Evolutionary conservation across 2,329 filamentous ascomycete genomes (phyloP), one percentile per base, ranked within the genome.

Genomic region (Aspergillus sp.): DNA sequence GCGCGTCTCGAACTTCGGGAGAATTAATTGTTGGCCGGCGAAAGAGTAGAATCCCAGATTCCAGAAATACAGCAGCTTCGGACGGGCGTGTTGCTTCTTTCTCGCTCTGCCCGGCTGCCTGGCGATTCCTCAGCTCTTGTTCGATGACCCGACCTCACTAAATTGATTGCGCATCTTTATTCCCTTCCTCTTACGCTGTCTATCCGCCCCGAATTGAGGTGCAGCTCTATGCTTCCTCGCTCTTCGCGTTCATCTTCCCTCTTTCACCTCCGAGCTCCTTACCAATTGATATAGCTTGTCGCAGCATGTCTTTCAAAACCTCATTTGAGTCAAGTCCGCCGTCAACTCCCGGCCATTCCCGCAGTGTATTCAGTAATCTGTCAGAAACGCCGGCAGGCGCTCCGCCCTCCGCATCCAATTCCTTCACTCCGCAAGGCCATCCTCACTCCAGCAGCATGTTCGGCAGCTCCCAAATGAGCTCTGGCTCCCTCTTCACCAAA

Each of bases 341-440:
- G 2, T 74, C 76, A 19, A 79, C 77, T 2, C 77, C 77, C 12
- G 75, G 70, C 17, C 78, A 74, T 64, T 70, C 70, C 23, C 71
- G 72, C 49, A 74, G 74, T 55, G 66, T 76, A 5, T 71, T 73
- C 58, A 73, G 73, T 58, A 72, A 78, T 64, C 77, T 82, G 48
- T 86, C 85, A 5, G 86, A 84, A 19, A 87, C 85, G 15, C 85
- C 85, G 55, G 83, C 82, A 50, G 85, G 84, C 43, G 80, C 78
- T 60, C 84, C 85, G 1, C 84, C 84, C 25, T 83, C 82, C 32
- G 79, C 77, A 60, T 74, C 77, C 25, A 72, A 73, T 63, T 86
- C 84, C n/a, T 85, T 85, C 57, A 86, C 84, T 21, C 85, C 85
- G 32, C 78, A 80, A 59, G 84, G 82, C 3, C 79, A 78, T 47